These are phyloP conservation scores for Xylariaceae sp. DNA, from an alignment of 2,329 filamentous ascomycete genomes.

Conservation along the genomic window DNA sequence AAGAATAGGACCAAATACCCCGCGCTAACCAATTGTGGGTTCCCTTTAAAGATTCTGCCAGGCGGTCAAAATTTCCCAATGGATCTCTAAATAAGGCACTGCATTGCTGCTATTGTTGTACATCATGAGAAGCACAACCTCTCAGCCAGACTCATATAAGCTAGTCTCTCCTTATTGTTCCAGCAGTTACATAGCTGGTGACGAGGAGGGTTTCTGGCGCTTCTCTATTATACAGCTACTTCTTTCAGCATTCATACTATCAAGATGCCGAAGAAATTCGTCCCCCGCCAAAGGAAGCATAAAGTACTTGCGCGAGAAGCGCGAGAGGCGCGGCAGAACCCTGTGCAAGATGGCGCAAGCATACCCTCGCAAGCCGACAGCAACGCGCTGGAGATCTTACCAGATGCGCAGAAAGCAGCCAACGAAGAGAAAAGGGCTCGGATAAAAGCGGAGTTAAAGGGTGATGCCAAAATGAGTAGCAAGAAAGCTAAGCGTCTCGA, in stretches of 20 bases:
- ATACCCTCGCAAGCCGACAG: slow-evolving; percentile 49
- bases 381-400: slow-evolving; percentile 60
- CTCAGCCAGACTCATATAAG: not conserved
- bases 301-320: slow-evolving; percentile 70
- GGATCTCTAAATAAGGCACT: not conserved
- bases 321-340: slow-evolving; percentile 55
- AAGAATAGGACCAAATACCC: slow-evolving; percentile 16
- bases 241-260: slow-evolving; percentile 22
- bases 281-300: slow-evolving; percentile 70
- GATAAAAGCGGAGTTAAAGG: slow-evolving; percentile 59
- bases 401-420: slow-evolving; percentile 50
- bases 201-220: not conserved
- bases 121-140: not conserved
- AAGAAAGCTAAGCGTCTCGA: slow-evolving; percentile 72
- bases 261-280: slow-evolving; percentile 61
- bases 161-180: not conserved
- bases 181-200: too few relatives aligned
- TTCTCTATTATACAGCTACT: slow-evolving; percentile 12
- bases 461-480: slow-evolving; percentile 62
- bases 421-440: slow-evolving; percentile 61
- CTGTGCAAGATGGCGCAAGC: slow-evolving; percentile 47
- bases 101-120: slow-evolving; percentile 9
- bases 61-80: slow-evolving; percentile 41
- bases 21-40: slow-evolving; percentile 34
- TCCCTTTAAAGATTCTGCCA: slow-evolving; percentile 37